Base-by-base conservation (phyloP, 305 asterid species). In the Plantago coronopus region DNA sequence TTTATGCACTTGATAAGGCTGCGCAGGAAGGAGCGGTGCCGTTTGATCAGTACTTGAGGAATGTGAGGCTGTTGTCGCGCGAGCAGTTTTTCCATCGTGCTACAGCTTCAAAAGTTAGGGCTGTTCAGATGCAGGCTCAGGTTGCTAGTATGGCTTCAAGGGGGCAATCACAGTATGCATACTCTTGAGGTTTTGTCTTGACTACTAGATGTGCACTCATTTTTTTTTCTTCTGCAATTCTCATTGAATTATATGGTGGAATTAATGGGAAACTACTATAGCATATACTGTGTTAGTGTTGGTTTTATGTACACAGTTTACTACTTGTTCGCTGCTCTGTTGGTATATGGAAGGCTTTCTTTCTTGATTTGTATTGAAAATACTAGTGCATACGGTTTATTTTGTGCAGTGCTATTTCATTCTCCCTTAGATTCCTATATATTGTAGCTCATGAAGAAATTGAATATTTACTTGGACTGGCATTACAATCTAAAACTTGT, bases 81-180 rank as follows among this genome's bases (percentile, higher is more conserved):
- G 91, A 85, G 65, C 99, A 89, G 72, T 93, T 89, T 56, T 83
- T 89, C 67, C 96, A 93, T 49, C 85, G 98, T 0, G 98, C 96
- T 19, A 89, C 85, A 0, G 76, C 84, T 42, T 83, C 97, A 0
- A 93, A 93, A 55, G 91, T 87, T 22, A 82, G 95, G 69, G 90
- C 95, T 60, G 78, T 83, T 44, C 98, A 87, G 77, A 83, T 93
- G 98, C 97, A 89, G 69, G 89, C 95, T 58, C 94, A 87, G 79
- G 91, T 89, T 69, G 81, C 96, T 43, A 79, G 76, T 65, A 93
- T 87, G 97, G 96, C 98, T 72, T 72, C 96, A 2, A 83, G 88
- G 78, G 70, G 78, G 11, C 65, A 87, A 1, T 66, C 68, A 0
- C 94, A 83, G 37, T 82, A 86, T 63, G 77, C 83, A 2, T 74